A percentile compares a stretch with the other conserved stretches of the same genome.
These are phyloP conservation scores for Phaeolepiota aurea DNA, from an alignment of 768 basidiomycete genomes.

Conservation along the genomic window DNA sequence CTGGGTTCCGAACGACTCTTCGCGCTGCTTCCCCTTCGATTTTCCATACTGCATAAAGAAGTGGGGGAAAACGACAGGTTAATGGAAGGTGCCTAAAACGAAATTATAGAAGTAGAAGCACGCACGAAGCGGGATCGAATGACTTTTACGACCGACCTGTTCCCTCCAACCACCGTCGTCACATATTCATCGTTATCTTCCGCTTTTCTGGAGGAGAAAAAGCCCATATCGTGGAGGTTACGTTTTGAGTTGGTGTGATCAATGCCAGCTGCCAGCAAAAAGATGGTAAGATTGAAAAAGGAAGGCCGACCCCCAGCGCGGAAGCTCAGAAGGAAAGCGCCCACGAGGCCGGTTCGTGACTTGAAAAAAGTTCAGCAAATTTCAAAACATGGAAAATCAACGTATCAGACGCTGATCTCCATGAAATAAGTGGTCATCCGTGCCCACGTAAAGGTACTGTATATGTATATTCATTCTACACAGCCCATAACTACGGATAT, in stretches of 20 bases:
- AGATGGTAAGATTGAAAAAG: too few relatives aligned
- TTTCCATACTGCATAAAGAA: conserved; percentile 37
- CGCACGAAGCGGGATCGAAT: conserved; percentile 57
- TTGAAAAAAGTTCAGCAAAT: neutral
- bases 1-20: conserved; percentile 25
- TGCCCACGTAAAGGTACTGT: too few relatives aligned
- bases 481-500: too few relatives aligned
- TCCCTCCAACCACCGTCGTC: conserved; percentile 12
- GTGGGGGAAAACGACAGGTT: neutral
- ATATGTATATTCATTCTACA: too few relatives aligned
- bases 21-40: conserved; percentile 49
- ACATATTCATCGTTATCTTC: conserved; percentile 29
- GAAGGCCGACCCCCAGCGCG: neutral
- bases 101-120: conserved; percentile 14
- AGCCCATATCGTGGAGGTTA: conserved; percentile 31
- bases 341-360: neutral
- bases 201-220: conserved; percentile 42
- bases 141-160: conserved; percentile 43
- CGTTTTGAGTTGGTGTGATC: neutral
- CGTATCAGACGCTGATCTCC: too few relatives aligned
- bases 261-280: too few relatives aligned
- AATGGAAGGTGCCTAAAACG: neutral
- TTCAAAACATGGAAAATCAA: too few relatives aligned
- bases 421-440: too few relatives aligned
- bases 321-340: neutral